Evolutionary conservation across 768 basidiomycete species (phyloP), one percentile per base, ranked within the genome.

Genomic region (Boletales sp.): DNA sequence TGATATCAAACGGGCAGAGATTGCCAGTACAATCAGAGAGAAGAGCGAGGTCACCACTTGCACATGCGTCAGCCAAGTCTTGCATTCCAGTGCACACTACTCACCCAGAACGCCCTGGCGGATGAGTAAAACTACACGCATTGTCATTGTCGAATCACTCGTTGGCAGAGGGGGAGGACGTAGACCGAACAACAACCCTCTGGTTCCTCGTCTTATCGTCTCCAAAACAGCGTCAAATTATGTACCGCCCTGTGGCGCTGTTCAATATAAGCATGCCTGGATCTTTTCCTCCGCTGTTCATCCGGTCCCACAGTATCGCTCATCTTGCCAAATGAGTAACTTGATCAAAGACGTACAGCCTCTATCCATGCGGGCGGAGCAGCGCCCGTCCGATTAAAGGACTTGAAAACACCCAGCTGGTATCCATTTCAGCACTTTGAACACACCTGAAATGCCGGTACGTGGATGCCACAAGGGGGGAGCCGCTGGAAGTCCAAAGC

Each of bases 11-110:
- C 60, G 38, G 13, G 61, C 72, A 6, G 60, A 52, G 2, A 73
- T 1, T 12, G 57, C 65, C 18, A 74, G 46, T 17, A 56, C 67
- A 43, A 74, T 59, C 30, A 71, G 0, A 5, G 69, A 59, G 44
- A 71, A 66, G 9, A 66, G 8, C 3, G 45, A 39, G 4, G 58
- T 39, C 31, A 19, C 6, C 43, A 45, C 66, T 66, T 35, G 29
- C 12, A 31, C 37, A 17, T 10, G 27, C 10, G 45, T 63, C 37
- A 31, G 54, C 30, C 36, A 42, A 13, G 27, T 29, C n/a, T 29
- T 10, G 7, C 32, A 34, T 35, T 18, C 39, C 40, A 3, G 13
- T 19, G 19, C 18, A 40, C 9, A 32, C 18, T 40, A 12, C 59
- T 54, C 46, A 64, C 66, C 60, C n/a, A 69, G 40, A 24, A 57